A percentile compares a stretch with the other conserved stretches of the same genome.
Conservation (phyloP, 768 basidiomycete species). For the Kwoniella newhampshirensis region DNA sequence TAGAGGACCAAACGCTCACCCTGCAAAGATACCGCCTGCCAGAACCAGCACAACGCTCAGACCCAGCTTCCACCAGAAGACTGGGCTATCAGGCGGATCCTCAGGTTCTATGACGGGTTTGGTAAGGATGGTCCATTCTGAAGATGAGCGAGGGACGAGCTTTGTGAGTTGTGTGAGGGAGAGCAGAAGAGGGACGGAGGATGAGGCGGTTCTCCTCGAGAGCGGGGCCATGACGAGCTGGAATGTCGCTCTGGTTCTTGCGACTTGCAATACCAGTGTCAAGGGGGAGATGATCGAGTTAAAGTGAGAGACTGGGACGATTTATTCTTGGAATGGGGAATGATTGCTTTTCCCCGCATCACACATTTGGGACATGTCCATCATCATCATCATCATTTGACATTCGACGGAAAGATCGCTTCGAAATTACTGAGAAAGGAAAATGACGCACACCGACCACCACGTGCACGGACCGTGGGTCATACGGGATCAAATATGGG, state of each 20-base stretch:
- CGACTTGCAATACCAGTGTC: too few species aligned
- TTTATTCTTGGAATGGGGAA: too few species aligned
- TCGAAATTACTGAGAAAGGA: not conserved
- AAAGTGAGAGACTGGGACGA: too few species aligned
- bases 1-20: constrained; percentile 58
- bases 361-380: too few species aligned
- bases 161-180: constrained; percentile 38
- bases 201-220: constrained; percentile 11
- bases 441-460: not conserved
- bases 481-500: not conserved
- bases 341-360: too few species aligned
- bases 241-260: too few species aligned
- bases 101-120: constrained; percentile 36
- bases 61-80: constrained; percentile 72
- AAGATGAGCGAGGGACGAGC: constrained; percentile 8
- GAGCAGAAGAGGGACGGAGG: constrained; percentile 36
- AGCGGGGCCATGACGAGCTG: constrained; percentile 3
- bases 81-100: constrained; percentile 55
- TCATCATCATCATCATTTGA: too few species aligned
- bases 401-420: too few species aligned
- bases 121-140: constrained; percentile 11
- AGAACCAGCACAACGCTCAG: constrained; percentile 72
- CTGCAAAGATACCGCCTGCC: constrained; percentile 86
- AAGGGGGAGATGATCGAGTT: too few species aligned
- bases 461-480: not conserved